Evolutionary conservation across 2,329 filamentous ascomycete species (phyloP).

Genomic region (Colletotrichum plurivorum): DNA sequence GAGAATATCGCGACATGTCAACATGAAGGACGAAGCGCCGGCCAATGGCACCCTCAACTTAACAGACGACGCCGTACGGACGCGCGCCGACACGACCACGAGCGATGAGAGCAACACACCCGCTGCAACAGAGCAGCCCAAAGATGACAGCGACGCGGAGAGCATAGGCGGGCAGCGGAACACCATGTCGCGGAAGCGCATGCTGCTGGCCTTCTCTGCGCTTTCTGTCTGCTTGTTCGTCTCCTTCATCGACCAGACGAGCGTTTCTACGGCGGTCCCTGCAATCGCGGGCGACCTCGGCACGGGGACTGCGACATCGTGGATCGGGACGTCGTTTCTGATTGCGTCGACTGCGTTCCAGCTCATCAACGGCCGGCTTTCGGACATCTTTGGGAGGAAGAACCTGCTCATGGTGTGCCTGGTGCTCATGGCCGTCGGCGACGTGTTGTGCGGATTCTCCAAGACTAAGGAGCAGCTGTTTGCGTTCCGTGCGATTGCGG

Average conservation of each 20-base stretch:
- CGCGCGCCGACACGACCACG: neutral
- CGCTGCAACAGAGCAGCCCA: neutral
- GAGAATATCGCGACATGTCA: neutral
- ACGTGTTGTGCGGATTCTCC: constrained; percentile 51
- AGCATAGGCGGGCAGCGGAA: constrained; percentile 50
- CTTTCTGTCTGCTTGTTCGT: constrained; percentile 50
- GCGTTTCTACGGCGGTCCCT: constrained; percentile 51
- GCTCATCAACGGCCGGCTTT: constrained; percentile 52
- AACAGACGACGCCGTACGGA: neutral
- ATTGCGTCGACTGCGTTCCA: constrained; percentile 54
- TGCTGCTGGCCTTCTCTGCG: constrained; percentile 48
- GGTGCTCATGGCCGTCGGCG: constrained; percentile 46
- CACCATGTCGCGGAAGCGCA: constrained; percentile 51
- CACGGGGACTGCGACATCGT: constrained; percentile 50
- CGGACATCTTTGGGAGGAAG: constrained; percentile 54
- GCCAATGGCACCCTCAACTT: neutral
- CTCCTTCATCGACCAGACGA: constrained; percentile 54
- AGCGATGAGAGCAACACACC: constrained; percentile 12
- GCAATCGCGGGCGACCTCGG: constrained; percentile 53
- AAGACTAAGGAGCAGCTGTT: constrained; percentile 51
- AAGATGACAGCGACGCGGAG: constrained; percentile 41
- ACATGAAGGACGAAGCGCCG: constrained; percentile 28
- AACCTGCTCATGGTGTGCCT: constrained; percentile 49
- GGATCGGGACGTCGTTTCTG: constrained; percentile 55
- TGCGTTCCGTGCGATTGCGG: constrained; percentile 51